Percentiles rank a stretch among this genome's conserved stretches.
Evolutionary conservation across 306 rosid species (phyloP).

Genomic region (Oemleria cerasiformis): DNA sequence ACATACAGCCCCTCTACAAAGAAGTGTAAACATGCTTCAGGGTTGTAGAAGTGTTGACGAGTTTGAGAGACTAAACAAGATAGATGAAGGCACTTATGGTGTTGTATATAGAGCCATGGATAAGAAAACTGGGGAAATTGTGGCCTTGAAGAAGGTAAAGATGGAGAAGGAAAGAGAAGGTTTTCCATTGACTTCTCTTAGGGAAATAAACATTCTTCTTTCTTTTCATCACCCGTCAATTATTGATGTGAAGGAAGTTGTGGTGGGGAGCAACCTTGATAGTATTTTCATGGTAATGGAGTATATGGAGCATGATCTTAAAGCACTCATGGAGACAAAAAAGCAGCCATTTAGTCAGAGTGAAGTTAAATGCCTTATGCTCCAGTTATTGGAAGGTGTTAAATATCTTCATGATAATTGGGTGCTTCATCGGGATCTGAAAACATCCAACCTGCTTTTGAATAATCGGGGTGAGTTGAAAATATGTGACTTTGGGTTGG

Average conservation of each 20-base stretch:
- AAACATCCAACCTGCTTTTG: constrained; percentile 88
- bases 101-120: constrained; percentile 97
- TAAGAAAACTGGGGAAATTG: constrained; percentile 85
- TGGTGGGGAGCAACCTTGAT: constrained; percentile 96
- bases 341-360: constrained; percentile 98
- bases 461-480: constrained; percentile 96
- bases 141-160: constrained; percentile 97
- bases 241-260: constrained; percentile 98
- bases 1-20: constrained; percentile 56
- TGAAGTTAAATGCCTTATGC: constrained; percentile 98
- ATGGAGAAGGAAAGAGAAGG: constrained; percentile 99
- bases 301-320: constrained; percentile 99
- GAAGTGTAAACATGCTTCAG: constrained; percentile 90
- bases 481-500: constrained; percentile 97
- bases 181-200: constrained; percentile 91
- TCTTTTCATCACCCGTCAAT: constrained; percentile 93
- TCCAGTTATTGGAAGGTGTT: constrained; percentile 87
- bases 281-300: constrained; percentile 99
- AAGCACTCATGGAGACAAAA: constrained; percentile 95
- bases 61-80: constrained; percentile 96
- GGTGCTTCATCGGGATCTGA: constrained; percentile 99
- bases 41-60: constrained; percentile 99
- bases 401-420: constrained; percentile 99
- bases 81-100: constrained; percentile 97
- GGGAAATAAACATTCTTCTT: constrained; percentile 99